phyloP scores from a whole-genome alignment of 106 monocot genomes.

The Dendrobium huoshanense region DNA sequence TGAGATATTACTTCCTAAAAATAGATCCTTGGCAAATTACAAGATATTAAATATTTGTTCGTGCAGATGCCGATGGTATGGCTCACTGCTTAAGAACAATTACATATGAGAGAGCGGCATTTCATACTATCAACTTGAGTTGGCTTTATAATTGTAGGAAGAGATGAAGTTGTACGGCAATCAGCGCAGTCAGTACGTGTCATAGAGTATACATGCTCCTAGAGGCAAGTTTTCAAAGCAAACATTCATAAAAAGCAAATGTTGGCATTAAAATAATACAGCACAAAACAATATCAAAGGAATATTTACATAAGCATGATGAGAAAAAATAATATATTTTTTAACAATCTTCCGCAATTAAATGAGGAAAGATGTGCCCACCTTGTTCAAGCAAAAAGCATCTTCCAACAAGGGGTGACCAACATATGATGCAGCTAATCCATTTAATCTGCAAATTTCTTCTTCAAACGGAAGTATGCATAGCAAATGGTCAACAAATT shows the following conservation, averaged over 20 bases:
- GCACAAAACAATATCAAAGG: background rate
- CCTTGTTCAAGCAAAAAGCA: conserved; percentile 32
- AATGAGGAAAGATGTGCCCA: background rate
- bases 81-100: background rate
- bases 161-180: no score
- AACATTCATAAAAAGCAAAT: background rate
- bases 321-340: background rate
- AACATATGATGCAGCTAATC: conserved; percentile 80
- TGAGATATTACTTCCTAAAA: no score
- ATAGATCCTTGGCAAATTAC: background rate
- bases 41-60: background rate
- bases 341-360: background rate
- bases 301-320: background rate
- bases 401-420: conserved; percentile 86
- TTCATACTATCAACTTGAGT: no score
- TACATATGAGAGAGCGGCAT: background rate
- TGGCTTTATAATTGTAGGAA: no score
- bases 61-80: background rate
- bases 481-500: conserved; percentile 76
- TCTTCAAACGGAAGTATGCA: conserved; percentile 98
- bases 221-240: no score
- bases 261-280: background rate
- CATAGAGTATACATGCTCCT: no score
- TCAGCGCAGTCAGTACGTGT: no score
- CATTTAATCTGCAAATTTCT: conserved; percentile 61